Percentiles rank a stretch among this genome's conserved stretches.
Evolutionary conservation across 345 rosid species (phyloP).

Genomic region (Mangifera indica): DNA sequence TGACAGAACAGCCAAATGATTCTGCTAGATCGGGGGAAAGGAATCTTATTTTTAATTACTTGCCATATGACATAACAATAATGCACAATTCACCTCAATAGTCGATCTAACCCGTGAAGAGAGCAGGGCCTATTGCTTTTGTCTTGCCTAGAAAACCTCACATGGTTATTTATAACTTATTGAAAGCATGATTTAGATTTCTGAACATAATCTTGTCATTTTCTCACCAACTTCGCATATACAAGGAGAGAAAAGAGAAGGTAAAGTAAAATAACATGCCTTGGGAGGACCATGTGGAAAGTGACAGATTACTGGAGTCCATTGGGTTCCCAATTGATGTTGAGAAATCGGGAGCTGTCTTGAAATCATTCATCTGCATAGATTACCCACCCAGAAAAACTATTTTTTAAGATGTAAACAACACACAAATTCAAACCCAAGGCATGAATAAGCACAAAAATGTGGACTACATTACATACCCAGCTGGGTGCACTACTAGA

Average conservation of each 20-base stretch:
- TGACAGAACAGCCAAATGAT: slow-evolving; percentile 59
- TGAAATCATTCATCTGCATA: slow-evolving; percentile 79
- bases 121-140: slow-evolving; percentile 21
- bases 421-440: not conserved
- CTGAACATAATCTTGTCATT: not conserved
- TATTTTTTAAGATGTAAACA: slow-evolving; percentile 4
- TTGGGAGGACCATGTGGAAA: slow-evolving; percentile 71
- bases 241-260: not conserved
- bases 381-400: slow-evolving; percentile 5
- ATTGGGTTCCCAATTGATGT: slow-evolving; percentile 54
- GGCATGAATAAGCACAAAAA: not conserved
- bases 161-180: slow-evolving; percentile 20
- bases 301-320: slow-evolving; percentile 48
- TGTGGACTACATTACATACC: slow-evolving; percentile 56
- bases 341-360: slow-evolving; percentile 62
- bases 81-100: not conserved
- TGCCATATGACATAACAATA: not conserved
- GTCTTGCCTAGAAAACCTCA: slow-evolving; percentile 34
- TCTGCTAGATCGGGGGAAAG: slow-evolving; percentile 30
- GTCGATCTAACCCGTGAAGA: slow-evolving; percentile 30
- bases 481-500: slow-evolving; percentile 78
- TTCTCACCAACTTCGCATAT: not conserved
- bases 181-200: not conserved
- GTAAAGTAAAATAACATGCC: slow-evolving; percentile 33
- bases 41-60: slow-evolving; percentile 27